Percentiles rank a stretch among this genome's conserved stretches.
phyloP scores from a whole-genome alignment of 306 rosid genomes.

The Abrus pulchellus region DNA sequence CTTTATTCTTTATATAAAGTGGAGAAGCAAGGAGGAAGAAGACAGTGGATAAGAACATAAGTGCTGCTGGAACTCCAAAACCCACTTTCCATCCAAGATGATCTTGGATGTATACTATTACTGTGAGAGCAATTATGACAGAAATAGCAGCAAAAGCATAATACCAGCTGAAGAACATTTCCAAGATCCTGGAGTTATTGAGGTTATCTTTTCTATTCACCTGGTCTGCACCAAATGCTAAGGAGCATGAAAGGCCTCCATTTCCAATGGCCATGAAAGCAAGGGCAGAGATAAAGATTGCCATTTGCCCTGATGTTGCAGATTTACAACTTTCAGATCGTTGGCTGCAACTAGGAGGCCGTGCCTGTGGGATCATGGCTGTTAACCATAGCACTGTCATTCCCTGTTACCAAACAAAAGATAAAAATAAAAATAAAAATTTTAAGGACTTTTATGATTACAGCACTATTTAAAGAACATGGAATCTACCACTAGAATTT shows the following conservation, averaged over 20 bases:
- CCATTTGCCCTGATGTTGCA: slow-evolving; percentile 59
- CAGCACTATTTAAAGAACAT: neutral
- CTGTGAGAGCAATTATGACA: slow-evolving; percentile 63
- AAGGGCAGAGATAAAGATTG: slow-evolving; percentile 54
- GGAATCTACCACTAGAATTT: neutral
- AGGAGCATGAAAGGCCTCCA: slow-evolving; percentile 73
- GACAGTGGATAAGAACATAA: slow-evolving; percentile 59
- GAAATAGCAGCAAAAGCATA: slow-evolving; percentile 63
- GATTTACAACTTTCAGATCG: slow-evolving; percentile 51
- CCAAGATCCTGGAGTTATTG: slow-evolving; percentile 60
- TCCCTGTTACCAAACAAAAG: slow-evolving; percentile 57
- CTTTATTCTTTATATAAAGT: slow-evolving; percentile 60
- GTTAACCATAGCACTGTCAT: slow-evolving; percentile 69
- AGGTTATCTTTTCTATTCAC: slow-evolving; percentile 59
- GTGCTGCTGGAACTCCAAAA: slow-evolving; percentile 71
- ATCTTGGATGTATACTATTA: slow-evolving; percentile 70
- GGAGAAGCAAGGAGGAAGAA: slow-evolving; percentile 67
- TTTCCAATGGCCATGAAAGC: slow-evolving; percentile 68
- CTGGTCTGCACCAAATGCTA: slow-evolving; percentile 84
- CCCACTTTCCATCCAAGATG: slow-evolving; percentile 74
- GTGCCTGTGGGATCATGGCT: slow-evolving; percentile 65
- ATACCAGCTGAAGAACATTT: slow-evolving; percentile 71
- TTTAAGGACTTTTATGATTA: neutral
- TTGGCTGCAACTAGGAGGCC: slow-evolving; percentile 62
- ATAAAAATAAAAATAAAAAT: too few species aligned